A percentile compares a stretch with the other conserved stretches of the same genome.
Conservation (phyloP, 2,329 filamentous ascomycete genomes). For the Pseudogymnoascus sp. region DNA sequence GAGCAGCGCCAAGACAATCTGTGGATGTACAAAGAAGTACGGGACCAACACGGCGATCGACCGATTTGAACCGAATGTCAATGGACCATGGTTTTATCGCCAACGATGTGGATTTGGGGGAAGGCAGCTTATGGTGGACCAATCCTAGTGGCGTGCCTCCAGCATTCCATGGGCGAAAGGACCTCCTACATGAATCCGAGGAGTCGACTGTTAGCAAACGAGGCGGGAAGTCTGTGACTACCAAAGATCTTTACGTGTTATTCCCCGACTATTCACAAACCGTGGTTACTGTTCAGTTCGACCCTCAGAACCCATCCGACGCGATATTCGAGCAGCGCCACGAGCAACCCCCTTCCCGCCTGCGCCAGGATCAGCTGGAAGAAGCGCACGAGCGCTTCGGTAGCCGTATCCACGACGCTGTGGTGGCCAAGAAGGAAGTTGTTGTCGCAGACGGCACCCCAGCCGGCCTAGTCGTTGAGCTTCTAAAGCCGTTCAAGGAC, state of each 20-base stretch:
- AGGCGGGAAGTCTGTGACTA: constrained; percentile 64
- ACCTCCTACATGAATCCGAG: constrained; percentile 76
- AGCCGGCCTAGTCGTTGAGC: constrained; percentile 67
- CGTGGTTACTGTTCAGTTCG: constrained; percentile 72
- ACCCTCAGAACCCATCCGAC: constrained; percentile 65
- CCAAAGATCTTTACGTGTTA: constrained; percentile 78
- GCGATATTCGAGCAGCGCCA: constrained; percentile 78
- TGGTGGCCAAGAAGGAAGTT: constrained; percentile 66
- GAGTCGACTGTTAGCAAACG: constrained; percentile 65
- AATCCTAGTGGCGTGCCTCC: constrained; percentile 74
- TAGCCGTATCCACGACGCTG: constrained; percentile 65
- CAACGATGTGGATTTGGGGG: constrained; percentile 73
- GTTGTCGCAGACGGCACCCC: constrained; percentile 81
- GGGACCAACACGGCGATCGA: constrained; percentile 43
- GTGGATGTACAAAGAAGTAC: constrained; percentile 54
- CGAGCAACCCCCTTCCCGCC: constrained; percentile 70
- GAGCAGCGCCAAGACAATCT: constrained; percentile 48
- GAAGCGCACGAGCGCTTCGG: constrained; percentile 77
- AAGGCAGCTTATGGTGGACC: constrained; percentile 78
- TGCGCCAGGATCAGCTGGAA: constrained; percentile 91
- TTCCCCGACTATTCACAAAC: constrained; percentile 97
- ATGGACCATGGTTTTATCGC: constrained; percentile 80
- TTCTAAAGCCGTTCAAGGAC: constrained; percentile 66
- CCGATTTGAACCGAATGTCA: constrained; percentile 69
- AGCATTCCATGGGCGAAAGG: constrained; percentile 71